A percentile compares a stretch with the other conserved stretches of the same genome.
Evolutionary conservation across 495 filamentous ascomycete species (phyloP).

Genomic region (Clavariopsis aquatica): DNA sequence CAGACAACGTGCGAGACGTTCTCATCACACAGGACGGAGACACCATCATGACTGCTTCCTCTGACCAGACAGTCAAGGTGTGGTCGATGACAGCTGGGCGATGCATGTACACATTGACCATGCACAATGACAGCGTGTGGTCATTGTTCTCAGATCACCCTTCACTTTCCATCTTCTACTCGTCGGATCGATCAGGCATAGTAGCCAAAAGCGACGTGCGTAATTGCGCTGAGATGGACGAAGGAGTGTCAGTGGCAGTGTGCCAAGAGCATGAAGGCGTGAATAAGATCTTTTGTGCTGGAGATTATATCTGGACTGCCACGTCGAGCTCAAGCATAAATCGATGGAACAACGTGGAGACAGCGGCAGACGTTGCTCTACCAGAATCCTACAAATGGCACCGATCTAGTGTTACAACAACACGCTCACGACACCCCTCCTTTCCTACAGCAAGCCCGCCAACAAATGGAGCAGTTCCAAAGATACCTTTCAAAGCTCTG

Average conservation of each 20-base stretch:
- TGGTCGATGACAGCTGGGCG: conserved; percentile 94
- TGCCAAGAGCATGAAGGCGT: conserved; percentile 90
- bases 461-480: conserved; percentile 54
- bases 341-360: conserved; percentile 87
- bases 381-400: conserved; percentile 44
- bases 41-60: conserved; percentile 90
- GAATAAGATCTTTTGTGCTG: conserved; percentile 76
- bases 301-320: conserved; percentile 88
- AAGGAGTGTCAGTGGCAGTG: conserved; percentile 83
- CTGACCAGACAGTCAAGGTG: conserved; percentile 94
- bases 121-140: conserved; percentile 99
- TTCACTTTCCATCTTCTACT: conserved; percentile 85
- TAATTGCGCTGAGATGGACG: conserved; percentile 75
- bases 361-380: conserved; percentile 57
- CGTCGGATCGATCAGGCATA: conserved; percentile 84
- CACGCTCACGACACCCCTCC: conserved; percentile 33
- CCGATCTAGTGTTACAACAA: conserved; percentile 40
- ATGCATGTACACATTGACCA: conserved; percentile 96
- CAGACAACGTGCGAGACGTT: conserved; percentile 89
- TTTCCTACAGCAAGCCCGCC: conserved; percentile 35
- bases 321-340: conserved; percentile 94
- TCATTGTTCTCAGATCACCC: conserved; percentile 89
- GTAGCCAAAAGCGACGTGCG: conserved; percentile 93
- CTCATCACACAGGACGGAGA: conserved; percentile 85
- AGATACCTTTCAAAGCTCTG: conserved; percentile 74